Base-by-base conservation (phyloP, 2,329 filamentous ascomycete species). In the Elsinoe ampelina region DNA sequence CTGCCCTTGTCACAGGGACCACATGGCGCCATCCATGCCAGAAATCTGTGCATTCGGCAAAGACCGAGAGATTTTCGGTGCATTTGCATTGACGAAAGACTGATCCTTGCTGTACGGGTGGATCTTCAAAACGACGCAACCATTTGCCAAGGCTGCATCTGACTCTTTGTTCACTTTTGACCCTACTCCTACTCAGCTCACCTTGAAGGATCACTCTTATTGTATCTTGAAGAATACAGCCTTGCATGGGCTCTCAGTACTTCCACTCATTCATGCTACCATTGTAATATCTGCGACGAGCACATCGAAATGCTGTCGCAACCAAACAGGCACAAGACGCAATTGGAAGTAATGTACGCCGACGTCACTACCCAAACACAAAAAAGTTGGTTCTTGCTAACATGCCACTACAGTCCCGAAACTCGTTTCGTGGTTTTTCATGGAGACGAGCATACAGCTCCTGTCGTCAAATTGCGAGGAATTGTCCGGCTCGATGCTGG, bases 361-460 rank as follows among this genome's bases (percentile, higher is more conserved):
- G 17, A 19, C 22, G 22, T 30, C 38, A 19, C 17, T 13, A 19
- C 50, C 26, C 4, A 39, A 36, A 55, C 45, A 50, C 41, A 32
- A 15, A 45, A 17, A 20, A 2, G n/a, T 32, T 58, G 58, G 47
- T 58, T 56, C 34, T 11, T 45, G 26, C 41, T 45, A 22, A 45
- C 41, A 38, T 32, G 1, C 26, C 26, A 26, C 26, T 15, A 15
- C 58, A 74, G 72, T 58, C 75, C 75, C 35, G 71, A 75, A 58
- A 72, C 70, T 32, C 71, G 73, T 17, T 77, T 77, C 62, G 71
- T 77, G 26, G 75, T 77, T 60, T 76, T 77, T 66, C 70, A 75
- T 61, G 75, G 75, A 63, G 69, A 72, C 61, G 69, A 74, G 57
- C 71, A 74, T 54, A 74, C 77, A 61, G 70, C 73, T 39, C 67